Evolutionary conservation across 345 rosid species (phyloP).

Genomic region (Viola odorata): DNA sequence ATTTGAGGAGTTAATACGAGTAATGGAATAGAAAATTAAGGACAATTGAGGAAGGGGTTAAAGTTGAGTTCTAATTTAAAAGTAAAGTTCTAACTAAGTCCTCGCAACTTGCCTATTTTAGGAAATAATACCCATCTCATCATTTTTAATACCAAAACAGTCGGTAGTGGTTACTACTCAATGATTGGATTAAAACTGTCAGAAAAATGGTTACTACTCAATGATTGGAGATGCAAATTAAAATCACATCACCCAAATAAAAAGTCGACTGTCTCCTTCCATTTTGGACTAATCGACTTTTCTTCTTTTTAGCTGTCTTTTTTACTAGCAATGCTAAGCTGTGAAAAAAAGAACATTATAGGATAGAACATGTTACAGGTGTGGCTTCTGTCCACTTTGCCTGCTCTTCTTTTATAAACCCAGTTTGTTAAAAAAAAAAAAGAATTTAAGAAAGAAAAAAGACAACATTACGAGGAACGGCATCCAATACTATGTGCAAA

Average conservation of each 20-base stretch:
- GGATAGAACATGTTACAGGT: conserved; percentile 1
- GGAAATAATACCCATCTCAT: too few relatives aligned
- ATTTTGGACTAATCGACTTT: neutral
- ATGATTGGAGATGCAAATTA: conserved; percentile 12
- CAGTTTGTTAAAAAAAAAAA: too few relatives aligned
- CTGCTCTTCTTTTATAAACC: neutral
- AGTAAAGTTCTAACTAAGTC: too few relatives aligned
- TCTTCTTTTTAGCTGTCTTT: neutral
- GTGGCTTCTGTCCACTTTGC: conserved; percentile 1
- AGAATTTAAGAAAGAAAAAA: neutral
- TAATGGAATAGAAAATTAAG: too few relatives aligned
- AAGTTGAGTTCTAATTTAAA: too few relatives aligned
- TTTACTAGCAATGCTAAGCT: neutral
- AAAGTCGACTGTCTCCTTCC: neutral
- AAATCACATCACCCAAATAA: neutral
- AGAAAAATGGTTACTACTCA: neutral
- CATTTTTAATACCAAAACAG: conserved; percentile 4
- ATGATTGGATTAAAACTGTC: neutral
- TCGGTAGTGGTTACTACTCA: neutral
- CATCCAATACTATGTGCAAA: neutral
- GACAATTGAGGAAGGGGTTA: too few relatives aligned
- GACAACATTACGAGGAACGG: neutral
- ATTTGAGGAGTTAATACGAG: too few relatives aligned
- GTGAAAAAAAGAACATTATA: neutral
- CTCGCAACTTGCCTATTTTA: too few relatives aligned